Percentiles rank a stretch among this genome's conserved stretches.
phyloP scores from a whole-genome alignment of 2,329 filamentous ascomycete genomes.

The Botrytis deweyae region DNA sequence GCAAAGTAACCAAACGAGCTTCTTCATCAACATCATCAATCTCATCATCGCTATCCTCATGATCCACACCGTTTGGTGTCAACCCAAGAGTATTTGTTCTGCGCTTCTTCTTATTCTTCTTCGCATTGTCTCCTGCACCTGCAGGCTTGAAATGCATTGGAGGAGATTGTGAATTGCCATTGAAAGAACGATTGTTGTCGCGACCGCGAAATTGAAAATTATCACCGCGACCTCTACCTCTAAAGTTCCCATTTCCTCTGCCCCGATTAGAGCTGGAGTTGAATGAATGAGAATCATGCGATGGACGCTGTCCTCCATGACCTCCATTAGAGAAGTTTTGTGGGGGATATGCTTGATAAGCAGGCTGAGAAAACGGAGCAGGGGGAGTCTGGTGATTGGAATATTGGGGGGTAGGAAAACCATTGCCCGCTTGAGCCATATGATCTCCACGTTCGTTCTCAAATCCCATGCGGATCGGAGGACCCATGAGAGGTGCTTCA shows the following conservation, averaged over 20 bases:
- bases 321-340: slow-evolving; percentile 38
- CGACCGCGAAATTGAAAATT: slow-evolving; percentile 44
- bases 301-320: slow-evolving; percentile 36
- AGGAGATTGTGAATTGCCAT: slow-evolving; percentile 22
- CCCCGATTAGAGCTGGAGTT: slow-evolving; percentile 42
- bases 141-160: slow-evolving; percentile 30
- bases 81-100: slow-evolving; percentile 71
- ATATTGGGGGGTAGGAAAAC: slow-evolving; percentile 42
- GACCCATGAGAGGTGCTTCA: slow-evolving; percentile 51
- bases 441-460: slow-evolving; percentile 47
- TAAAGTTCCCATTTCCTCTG: slow-evolving; percentile 44
- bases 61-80: slow-evolving; percentile 52
- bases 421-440: slow-evolving; percentile 47
- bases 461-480: slow-evolving; percentile 55
- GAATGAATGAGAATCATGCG: slow-evolving; percentile 40
- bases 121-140: slow-evolving; percentile 43
- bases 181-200: slow-evolving; percentile 36
- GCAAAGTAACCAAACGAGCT: slow-evolving; percentile 41
- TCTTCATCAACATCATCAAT: slow-evolving; percentile 65
- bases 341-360: slow-evolving; percentile 44
- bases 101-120: slow-evolving; percentile 66
- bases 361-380: slow-evolving; percentile 38
- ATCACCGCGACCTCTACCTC: slow-evolving; percentile 42
- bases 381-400: slow-evolving; percentile 38
- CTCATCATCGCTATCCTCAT: slow-evolving; percentile 63